Conservation (phyloP, 495 filamentous ascomycete species). For the Niebla homalea region DNA sequence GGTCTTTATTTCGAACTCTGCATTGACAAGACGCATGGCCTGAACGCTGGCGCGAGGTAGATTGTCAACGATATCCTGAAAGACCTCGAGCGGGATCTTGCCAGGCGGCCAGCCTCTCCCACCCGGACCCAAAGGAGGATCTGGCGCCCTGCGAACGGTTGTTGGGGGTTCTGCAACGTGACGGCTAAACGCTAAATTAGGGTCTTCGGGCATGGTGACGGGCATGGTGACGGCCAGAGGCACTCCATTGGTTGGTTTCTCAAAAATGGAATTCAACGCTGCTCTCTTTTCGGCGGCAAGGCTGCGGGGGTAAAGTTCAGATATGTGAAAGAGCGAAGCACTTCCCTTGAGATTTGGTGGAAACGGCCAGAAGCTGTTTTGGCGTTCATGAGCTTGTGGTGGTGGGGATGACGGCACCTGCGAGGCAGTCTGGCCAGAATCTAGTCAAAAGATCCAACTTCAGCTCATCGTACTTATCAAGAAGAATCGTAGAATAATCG, state of each 20-base stretch:
- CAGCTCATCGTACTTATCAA: no score
- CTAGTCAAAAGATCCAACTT: no score
- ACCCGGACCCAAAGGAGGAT: slow-evolving; percentile 1
- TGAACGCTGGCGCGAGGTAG: slow-evolving; percentile 35
- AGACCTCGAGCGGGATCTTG: slow-evolving; percentile 37
- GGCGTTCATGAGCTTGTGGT: no score
- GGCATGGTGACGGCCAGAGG: slow-evolving; percentile 1
- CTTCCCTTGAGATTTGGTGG: neutral
- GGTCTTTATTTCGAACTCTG: slow-evolving; percentile 37
- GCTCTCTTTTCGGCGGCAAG: slow-evolving; percentile 2
- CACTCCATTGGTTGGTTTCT: slow-evolving; percentile 2
- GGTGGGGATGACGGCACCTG: no score
- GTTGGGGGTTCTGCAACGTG: neutral
- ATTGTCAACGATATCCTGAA: slow-evolving; percentile 28
- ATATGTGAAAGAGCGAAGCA: slow-evolving; percentile 1
- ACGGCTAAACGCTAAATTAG: neutral
- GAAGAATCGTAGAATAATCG: no score
- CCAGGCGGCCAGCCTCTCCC: slow-evolving; percentile 25
- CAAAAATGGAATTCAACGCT: neutral
- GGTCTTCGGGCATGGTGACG: neutral
- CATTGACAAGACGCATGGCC: slow-evolving; percentile 38
- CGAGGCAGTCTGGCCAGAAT: no score
- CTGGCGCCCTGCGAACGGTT: neutral
- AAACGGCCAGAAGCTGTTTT: no score
- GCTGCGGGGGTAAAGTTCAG: slow-evolving; percentile 6